Conservation (phyloP, 225 moss, liverwort and hornwort genomes). For the Thuidium tamariscinum region DNA sequence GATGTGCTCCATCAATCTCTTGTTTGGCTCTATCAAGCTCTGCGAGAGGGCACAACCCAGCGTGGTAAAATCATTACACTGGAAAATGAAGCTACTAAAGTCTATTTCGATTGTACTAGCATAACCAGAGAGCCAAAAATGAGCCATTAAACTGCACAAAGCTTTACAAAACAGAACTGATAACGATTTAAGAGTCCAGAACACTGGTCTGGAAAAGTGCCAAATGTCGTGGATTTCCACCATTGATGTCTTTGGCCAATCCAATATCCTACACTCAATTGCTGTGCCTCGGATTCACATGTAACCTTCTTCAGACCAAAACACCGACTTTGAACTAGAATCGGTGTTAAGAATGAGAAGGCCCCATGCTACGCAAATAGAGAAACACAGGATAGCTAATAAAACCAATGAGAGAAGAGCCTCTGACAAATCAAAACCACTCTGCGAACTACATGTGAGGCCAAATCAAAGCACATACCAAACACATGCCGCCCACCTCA, state of each 20-base stretch:
- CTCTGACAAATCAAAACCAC: neutral
- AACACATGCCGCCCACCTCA: neutral
- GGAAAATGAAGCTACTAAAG: neutral
- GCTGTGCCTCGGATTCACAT: neutral
- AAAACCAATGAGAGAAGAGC: neutral
- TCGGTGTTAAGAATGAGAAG: neutral
- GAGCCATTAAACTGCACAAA: neutral
- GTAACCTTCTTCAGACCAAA: neutral
- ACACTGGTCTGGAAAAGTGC: neutral
- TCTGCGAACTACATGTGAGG: neutral
- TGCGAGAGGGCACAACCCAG: neutral
- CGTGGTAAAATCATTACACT: neutral
- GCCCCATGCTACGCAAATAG: neutral
- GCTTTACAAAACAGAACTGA: neutral
- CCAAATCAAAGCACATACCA: neutral
- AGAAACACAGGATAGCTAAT: neutral
- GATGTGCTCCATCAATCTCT: conserved; percentile 13
- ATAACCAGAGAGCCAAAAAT: neutral
- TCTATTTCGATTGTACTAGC: neutral
- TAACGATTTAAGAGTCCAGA: neutral
- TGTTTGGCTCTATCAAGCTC: conserved; percentile 26
- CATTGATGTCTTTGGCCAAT: neutral
- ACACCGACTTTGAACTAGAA: neutral
- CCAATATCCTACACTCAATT: neutral
- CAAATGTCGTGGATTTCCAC: neutral